Percentiles rank a stretch among this genome's conserved stretches.
These are phyloP conservation scores for Jamesozyma rosinii DNA, from an alignment of 805 yeast species.

Conservation along the genomic window DNA sequence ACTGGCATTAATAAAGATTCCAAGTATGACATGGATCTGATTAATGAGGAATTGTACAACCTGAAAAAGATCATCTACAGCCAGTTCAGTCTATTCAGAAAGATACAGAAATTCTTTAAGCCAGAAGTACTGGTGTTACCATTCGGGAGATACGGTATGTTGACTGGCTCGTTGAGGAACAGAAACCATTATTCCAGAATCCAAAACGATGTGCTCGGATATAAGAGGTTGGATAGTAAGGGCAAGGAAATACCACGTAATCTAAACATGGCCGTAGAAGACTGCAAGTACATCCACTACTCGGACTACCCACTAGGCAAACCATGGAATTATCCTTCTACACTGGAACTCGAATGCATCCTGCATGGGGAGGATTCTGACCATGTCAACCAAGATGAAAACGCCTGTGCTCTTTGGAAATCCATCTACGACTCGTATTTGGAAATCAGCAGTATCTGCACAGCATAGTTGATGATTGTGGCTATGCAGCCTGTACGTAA, in stretches of 20 bases:
- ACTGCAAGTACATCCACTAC: constrained; percentile 46
- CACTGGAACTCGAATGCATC: constrained; percentile 18
- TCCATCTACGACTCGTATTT: constrained; percentile 14
- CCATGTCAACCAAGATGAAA: constrained; percentile 7
- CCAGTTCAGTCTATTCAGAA: constrained; percentile 25
- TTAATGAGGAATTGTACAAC: constrained; percentile 24
- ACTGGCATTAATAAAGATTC: constrained; percentile 10
- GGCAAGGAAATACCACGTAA: constrained; percentile 11
- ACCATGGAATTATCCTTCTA: constrained; percentile 43
- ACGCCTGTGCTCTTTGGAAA: constrained; percentile 24
- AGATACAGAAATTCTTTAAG: constrained; percentile 12
- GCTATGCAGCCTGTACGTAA: too few relatives aligned
- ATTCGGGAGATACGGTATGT: constrained; percentile 25
- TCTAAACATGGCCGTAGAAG: constrained; percentile 21
- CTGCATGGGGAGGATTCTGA: constrained; percentile 7
- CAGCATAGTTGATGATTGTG: too few relatives aligned
- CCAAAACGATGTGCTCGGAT: constrained; percentile 25
- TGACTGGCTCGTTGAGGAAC: constrained; percentile 23
- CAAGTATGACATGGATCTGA: constrained; percentile 26
- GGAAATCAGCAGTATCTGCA: too few relatives aligned
- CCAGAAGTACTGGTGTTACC: constrained; percentile 28
- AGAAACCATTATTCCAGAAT: constrained; percentile 18
- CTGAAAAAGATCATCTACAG: constrained; percentile 20
- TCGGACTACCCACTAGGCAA: constrained; percentile 60
- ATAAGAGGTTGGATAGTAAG: constrained; percentile 13